phyloP scores from a whole-genome alignment of 202 grass and related monocot species.

The Zizania palustris region DNA sequence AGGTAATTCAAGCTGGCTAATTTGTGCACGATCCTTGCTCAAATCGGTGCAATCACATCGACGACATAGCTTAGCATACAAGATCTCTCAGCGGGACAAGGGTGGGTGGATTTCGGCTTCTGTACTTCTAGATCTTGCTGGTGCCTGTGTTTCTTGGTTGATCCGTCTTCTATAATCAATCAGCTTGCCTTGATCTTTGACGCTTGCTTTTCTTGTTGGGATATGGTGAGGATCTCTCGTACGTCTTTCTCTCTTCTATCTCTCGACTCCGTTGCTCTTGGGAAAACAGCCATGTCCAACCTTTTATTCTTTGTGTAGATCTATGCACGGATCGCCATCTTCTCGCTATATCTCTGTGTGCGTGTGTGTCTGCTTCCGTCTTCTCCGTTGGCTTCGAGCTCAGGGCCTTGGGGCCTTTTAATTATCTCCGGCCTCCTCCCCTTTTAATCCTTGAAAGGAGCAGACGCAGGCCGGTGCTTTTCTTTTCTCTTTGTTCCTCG shows the following conservation, averaged over 20 bases:
- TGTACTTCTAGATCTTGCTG: slow-evolving; percentile 43
- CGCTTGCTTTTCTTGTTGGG: neutral
- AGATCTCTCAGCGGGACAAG: slow-evolving; percentile 42
- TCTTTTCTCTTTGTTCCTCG: slow-evolving; percentile 48
- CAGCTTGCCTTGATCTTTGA: slow-evolving; percentile 43
- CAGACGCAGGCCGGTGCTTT: slow-evolving; percentile 47
- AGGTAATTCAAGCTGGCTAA: slow-evolving; percentile 49
- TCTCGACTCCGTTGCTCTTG: slow-evolving; percentile 45
- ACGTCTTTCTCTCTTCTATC: slow-evolving; percentile 23
- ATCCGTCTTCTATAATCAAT: slow-evolving; percentile 20
- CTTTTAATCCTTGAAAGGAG: slow-evolving; percentile 96
- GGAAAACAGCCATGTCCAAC: slow-evolving; percentile 47
- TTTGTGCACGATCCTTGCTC: slow-evolving; percentile 13
- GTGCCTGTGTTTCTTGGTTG: slow-evolving; percentile 29
- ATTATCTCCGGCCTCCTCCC: slow-evolving; percentile 42
- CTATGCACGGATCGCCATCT: slow-evolving; percentile 51
- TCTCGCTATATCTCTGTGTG: slow-evolving; percentile 26
- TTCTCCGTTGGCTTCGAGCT: slow-evolving; percentile 75
- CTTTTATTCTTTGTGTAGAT: slow-evolving; percentile 58
- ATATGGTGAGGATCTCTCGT: slow-evolving; percentile 8
- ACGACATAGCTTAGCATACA: neutral
- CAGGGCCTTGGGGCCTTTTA: slow-evolving; percentile 51
- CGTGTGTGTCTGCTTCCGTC: slow-evolving; percentile 42
- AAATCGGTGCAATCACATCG: neutral
- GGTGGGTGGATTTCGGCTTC: slow-evolving; percentile 19